Percentiles rank a stretch among this genome's conserved stretches.
Conservation (phyloP, 208 protist genomes). For the Porcisia hertigi region DNA sequence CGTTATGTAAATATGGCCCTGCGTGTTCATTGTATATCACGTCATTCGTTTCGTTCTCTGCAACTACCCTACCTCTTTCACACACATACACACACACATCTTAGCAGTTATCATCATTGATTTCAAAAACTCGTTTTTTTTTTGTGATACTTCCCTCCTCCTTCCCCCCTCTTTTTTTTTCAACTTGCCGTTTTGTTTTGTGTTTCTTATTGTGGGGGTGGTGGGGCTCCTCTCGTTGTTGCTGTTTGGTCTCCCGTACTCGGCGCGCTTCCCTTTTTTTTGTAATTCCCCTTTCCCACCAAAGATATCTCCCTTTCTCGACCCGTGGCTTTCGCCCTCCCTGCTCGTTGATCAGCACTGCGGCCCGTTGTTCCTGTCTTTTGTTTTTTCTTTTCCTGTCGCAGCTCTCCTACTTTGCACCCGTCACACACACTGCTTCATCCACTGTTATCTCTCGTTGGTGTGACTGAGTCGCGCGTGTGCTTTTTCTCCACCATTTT, state of each 20-base stretch:
- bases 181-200: not conserved
- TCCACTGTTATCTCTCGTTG: too few species aligned
- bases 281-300: too few species aligned
- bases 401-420: too few species aligned
- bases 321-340: too few species aligned
- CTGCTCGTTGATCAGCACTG: too few species aligned
- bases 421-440: too few species aligned
- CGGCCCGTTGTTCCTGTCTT: too few species aligned
- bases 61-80: not conserved
- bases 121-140: not conserved
- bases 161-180: not conserved
- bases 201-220: not conserved
- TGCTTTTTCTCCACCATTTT: too few species aligned
- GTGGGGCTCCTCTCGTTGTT: slow-evolving; percentile 3
- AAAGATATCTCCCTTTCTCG: too few species aligned
- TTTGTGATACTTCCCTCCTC: not conserved
- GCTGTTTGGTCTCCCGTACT: not conserved
- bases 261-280: not conserved
- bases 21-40: not conserved
- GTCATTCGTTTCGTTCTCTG: not conserved
- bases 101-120: not conserved
- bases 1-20: not conserved
- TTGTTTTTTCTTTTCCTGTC: too few species aligned
- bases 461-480: too few species aligned
- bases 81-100: not conserved